These are phyloP conservation scores for Acanthamoeba healyi DNA, from an alignment of 208 protist genomes.

Conservation along the genomic window DNA sequence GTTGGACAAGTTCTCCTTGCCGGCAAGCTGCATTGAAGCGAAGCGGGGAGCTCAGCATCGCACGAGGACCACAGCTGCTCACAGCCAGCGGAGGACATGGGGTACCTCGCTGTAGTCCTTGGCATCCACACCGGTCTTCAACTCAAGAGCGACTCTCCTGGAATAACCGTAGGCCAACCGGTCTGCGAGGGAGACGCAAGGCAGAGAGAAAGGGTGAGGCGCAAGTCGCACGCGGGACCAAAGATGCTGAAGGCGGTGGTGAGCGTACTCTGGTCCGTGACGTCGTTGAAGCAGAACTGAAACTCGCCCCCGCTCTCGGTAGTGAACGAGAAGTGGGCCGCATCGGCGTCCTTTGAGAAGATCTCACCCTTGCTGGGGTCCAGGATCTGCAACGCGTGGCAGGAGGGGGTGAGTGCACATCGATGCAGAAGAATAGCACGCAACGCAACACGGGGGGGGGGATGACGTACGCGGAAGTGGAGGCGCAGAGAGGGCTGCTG, in stretches of 20 bases:
- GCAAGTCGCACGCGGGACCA: too few species aligned
- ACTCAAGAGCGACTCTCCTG: neutral
- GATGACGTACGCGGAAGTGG: neutral
- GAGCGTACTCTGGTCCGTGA: neutral
- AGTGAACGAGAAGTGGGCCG: conserved; percentile 54
- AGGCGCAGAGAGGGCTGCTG: conserved; percentile 15
- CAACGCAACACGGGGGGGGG: neutral
- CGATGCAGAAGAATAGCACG: neutral
- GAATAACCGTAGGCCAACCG: conserved; percentile 28
- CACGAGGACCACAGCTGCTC: too few species aligned
- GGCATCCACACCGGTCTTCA: conserved; percentile 51
- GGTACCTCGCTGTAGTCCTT: conserved; percentile 69
- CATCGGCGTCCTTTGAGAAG: conserved; percentile 31
- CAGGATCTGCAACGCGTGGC: neutral
- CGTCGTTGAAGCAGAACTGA: conserved; percentile 54
- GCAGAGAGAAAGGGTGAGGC: too few species aligned
- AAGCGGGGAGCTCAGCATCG: too few species aligned
- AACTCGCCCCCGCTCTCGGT: conserved; percentile 68
- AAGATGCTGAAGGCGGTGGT: too few species aligned
- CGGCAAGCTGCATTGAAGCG: neutral
- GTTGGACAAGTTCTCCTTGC: conserved; percentile 63
- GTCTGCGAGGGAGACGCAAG: neutral
- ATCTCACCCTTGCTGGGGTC: neutral
- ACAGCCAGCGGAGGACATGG: neutral
- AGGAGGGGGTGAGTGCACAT: neutral